These are phyloP conservation scores for Beauveria sp. DNA, from an alignment of 2,329 filamentous ascomycete genomes.

Conservation along the genomic window DNA sequence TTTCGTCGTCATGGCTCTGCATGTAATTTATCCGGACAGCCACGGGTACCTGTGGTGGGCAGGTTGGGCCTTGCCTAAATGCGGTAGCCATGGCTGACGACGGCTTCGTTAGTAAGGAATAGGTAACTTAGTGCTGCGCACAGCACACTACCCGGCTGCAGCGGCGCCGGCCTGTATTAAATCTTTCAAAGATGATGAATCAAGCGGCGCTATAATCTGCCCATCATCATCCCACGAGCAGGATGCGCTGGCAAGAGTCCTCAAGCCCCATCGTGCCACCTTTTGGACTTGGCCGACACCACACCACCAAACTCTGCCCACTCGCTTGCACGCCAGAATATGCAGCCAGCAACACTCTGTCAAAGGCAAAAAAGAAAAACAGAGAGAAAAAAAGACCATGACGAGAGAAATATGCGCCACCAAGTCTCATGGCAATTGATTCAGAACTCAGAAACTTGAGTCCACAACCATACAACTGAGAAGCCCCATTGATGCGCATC, in stretches of 20 bases:
- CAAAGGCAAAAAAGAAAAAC: neutral
- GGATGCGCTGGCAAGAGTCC: conserved; percentile 4
- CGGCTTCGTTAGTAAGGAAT: too few species aligned
- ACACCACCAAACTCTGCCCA: neutral
- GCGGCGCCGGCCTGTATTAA: neutral
- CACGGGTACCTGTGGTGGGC: neutral
- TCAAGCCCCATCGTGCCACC: neutral
- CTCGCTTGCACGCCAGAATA: neutral
- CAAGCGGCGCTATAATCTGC: neutral
- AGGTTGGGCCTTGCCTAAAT: neutral
- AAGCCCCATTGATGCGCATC: neutral
- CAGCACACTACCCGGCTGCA: neutral
- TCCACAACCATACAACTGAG: neutral
- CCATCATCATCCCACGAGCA: neutral
- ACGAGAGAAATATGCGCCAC: neutral
- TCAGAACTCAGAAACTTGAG: neutral
- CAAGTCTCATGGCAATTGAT: neutral
- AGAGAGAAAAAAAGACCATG: neutral
- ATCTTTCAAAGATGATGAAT: neutral
- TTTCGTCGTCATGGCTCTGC: neutral
- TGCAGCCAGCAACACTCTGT: neutral
- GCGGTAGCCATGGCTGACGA: neutral
- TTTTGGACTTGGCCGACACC: neutral
- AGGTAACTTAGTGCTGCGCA: neutral
- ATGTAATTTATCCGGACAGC: neutral